Percentiles rank a stretch among this genome's conserved stretches.
These are phyloP conservation scores for Hypoxylon sp. DNA, from an alignment of 2,329 filamentous ascomycete species.

Conservation along the genomic window DNA sequence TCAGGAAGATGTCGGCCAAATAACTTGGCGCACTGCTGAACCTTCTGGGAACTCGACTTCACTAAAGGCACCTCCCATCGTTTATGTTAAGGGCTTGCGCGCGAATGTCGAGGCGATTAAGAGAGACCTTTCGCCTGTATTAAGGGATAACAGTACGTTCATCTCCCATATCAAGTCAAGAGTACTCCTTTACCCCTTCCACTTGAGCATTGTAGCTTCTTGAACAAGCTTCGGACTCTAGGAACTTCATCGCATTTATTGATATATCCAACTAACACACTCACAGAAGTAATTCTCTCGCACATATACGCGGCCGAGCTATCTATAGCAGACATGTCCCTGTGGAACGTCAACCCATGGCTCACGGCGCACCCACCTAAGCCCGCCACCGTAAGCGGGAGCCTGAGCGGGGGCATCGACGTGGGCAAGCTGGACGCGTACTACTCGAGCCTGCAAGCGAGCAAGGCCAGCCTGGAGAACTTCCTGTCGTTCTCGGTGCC, in stretches of 20 bases:
- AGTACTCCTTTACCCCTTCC: neutral
- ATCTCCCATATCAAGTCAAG: neutral
- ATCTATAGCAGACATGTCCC: slow-evolving; percentile 57
- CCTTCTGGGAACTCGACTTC: slow-evolving; percentile 18
- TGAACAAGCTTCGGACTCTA: neutral
- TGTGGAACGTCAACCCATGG: slow-evolving; percentile 44
- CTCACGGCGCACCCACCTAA: slow-evolving; percentile 26
- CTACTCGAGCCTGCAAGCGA: slow-evolving; percentile 46
- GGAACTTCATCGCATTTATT: neutral
- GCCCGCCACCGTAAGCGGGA: neutral
- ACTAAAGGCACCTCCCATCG: slow-evolving; percentile 40
- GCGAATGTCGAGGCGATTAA: slow-evolving; percentile 49
- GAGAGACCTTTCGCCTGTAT: slow-evolving; percentile 44
- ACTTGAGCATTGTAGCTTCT: neutral
- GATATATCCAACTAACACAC: slow-evolving; percentile 1
- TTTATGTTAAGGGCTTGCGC: slow-evolving; percentile 53
- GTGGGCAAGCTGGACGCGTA: slow-evolving; percentile 47
- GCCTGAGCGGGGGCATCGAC: slow-evolving; percentile 17
- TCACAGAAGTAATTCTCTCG: slow-evolving; percentile 55
- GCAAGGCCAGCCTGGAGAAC: slow-evolving; percentile 47
- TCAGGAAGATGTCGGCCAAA: slow-evolving; percentile 47
- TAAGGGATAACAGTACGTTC: slow-evolving; percentile 53
- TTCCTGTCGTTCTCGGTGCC: slow-evolving; percentile 44
- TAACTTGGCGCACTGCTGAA: slow-evolving; percentile 44
- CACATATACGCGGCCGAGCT: slow-evolving; percentile 57